Percentiles rank a stretch among this genome's conserved stretches.
phyloP scores from a whole-genome alignment of 2,329 filamentous ascomycete genomes.

The Saccharata proteae region DNA sequence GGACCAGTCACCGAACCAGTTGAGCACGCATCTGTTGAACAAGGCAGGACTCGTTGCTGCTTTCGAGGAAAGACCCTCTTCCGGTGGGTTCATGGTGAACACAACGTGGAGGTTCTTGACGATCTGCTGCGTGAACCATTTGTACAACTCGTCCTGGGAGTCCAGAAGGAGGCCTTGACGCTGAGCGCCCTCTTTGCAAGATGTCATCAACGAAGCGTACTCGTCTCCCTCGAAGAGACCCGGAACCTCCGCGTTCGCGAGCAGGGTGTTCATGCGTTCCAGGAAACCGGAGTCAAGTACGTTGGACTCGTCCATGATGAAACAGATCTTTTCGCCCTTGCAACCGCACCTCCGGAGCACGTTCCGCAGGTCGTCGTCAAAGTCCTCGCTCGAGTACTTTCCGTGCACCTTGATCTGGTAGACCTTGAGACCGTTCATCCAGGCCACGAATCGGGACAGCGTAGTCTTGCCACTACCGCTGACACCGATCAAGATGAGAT shows the following conservation, averaged over 20 bases:
- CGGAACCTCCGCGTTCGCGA: conserved; percentile 98
- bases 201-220: conserved; percentile 95
- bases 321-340: conserved; percentile 98
- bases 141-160: conserved; percentile 98
- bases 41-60: conserved; percentile 93
- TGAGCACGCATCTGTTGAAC: conserved; percentile 98
- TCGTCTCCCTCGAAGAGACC: conserved; percentile 99
- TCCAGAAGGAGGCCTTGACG: conserved; percentile 89
- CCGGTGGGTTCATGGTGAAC: conserved; percentile 99
- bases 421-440: conserved; percentile 99
- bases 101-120: conserved; percentile 98
- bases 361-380: conserved; percentile 91
- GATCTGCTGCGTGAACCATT: conserved; percentile 99
- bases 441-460: conserved; percentile 91
- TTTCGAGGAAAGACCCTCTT: conserved; percentile 88
- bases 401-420: conserved; percentile 99
- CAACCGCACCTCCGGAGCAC: conserved; percentile 89
- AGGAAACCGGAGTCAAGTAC: conserved; percentile 97
- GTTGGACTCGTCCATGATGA: conserved; percentile 99
- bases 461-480: conserved; percentile 99
- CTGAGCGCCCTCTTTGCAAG: conserved; percentile 96
- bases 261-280: conserved; percentile 96
- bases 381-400: conserved; percentile 96
- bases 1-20: conserved; percentile 99
- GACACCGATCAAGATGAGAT: conserved; percentile 96